Percentiles rank a stretch among this genome's conserved stretches.
Conservation (phyloP, 495 filamentous ascomycete species). For the Podospora tetraspora region DNA sequence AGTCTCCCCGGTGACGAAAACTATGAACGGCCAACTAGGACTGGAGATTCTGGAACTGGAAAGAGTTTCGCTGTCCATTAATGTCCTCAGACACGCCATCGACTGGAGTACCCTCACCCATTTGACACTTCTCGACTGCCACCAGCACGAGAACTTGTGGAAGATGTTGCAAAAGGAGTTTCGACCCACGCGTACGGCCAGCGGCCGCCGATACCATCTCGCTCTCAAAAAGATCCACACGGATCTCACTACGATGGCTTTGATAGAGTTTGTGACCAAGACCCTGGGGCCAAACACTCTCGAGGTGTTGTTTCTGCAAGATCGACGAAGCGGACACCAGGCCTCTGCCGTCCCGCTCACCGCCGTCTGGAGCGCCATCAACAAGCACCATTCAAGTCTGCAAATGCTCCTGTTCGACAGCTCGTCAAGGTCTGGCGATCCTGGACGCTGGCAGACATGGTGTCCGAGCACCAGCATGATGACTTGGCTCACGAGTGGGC, state of each 20-base stretch:
- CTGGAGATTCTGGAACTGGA: constrained; percentile 79
- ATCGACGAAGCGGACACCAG: constrained; percentile 53
- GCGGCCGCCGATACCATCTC: constrained; percentile 57
- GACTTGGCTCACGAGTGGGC: constrained; percentile 73
- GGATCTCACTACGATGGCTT: constrained; percentile 66
- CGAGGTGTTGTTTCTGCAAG: constrained; percentile 80
- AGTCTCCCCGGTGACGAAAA: constrained; percentile 14
- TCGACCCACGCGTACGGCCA: constrained; percentile 46
- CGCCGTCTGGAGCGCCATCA: constrained; percentile 68
- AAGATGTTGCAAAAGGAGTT: constrained; percentile 68
- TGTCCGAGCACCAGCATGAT: constrained; percentile 69
- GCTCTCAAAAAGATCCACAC: constrained; percentile 78
- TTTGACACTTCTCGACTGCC: constrained; percentile 76
- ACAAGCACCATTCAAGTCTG: constrained; percentile 66
- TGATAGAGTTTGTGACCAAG: constrained; percentile 82
- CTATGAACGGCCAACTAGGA: constrained; percentile 52
- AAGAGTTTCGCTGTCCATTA: constrained; percentile 66
- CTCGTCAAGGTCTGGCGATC: constrained; percentile 44
- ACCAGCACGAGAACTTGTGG: constrained; percentile 76
- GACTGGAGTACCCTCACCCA: constrained; percentile 77
- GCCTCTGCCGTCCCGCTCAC: constrained; percentile 58
- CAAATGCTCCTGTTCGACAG: constrained; percentile 76
- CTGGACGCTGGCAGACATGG: constrained; percentile 64
- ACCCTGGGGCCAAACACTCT: constrained; percentile 79
- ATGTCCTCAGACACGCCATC: constrained; percentile 62